These are phyloP conservation scores for Aspergillus indologenus DNA, from an alignment of 495 filamentous ascomycete genomes.

Conservation along the genomic window DNA sequence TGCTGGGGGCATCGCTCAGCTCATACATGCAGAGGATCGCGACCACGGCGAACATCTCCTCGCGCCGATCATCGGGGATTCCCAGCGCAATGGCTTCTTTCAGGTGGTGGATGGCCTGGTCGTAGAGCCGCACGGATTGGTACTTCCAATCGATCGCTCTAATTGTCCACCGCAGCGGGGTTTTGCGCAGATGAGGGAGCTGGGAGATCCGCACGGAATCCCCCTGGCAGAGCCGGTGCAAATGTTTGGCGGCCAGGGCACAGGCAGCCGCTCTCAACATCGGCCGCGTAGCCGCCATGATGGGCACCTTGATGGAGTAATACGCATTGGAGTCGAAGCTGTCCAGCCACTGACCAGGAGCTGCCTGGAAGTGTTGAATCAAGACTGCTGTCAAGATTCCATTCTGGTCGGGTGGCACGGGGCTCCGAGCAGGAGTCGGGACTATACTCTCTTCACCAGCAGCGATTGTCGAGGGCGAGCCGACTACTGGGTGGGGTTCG, in stretches of 20 bases:
- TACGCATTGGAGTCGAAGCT: constrained; percentile 22
- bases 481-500: too few relatives aligned
- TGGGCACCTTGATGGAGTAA: constrained; percentile 22
- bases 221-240: constrained; percentile 5
- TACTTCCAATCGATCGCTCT: constrained; percentile 22
- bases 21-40: constrained; percentile 25
- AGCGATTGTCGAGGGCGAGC: too few relatives aligned
- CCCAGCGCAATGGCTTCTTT: constrained; percentile 17
- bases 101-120: constrained; percentile 19
- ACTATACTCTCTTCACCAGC: too few relatives aligned
- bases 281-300: constrained; percentile 16
- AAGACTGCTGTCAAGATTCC: too few relatives aligned
- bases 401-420: too few relatives aligned
- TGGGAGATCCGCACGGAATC: too few relatives aligned
- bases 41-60: constrained; percentile 26
- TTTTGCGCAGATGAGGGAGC: background rate
- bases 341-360: constrained; percentile 16
- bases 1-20: constrained; percentile 23
- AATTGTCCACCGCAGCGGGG: constrained; percentile 3
- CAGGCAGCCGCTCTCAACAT: constrained; percentile 21
- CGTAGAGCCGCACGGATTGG: constrained; percentile 20
- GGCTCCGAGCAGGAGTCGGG: too few relatives aligned
- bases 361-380: too few relatives aligned
- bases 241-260: constrained; percentile 23
- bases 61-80: constrained; percentile 6